Evolutionary conservation across 2,329 filamentous ascomycete species (phyloP), one percentile per base, ranked within the genome.

Genomic region (Cercospora sp.): DNA sequence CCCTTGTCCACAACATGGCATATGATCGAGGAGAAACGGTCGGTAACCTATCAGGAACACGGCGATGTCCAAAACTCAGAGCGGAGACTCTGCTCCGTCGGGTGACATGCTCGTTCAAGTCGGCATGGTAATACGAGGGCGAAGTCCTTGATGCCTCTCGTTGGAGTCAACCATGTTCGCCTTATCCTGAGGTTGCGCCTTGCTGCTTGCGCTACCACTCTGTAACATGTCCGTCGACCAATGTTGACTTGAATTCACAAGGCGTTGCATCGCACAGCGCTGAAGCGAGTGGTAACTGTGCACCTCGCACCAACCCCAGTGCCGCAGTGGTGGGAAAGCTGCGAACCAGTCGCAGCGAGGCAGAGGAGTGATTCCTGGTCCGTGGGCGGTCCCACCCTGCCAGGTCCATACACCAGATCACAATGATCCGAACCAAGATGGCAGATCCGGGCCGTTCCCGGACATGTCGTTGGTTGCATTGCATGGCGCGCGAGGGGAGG

Each of bases 381-480:
- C 60, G 51, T 66, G 70, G 70, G 67, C 65, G 59, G 33, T 69
- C n/a, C 30, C 36, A 45, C 60, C 26, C 39, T 31, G 57, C 45
- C 51, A 63, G 26, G 36, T 57, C 23, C 51, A 33, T 30, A 16
- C 51, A 58, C 51, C 51, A 59, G 65, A 67, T 64, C 65, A 67
- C 53, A 67, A 66, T 69, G 63, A 45, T 66, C 68, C 68, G 71
- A 70, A 70, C 71, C 71, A 72, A 72, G 71, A 72, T 72, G 68
- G 62, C 48, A 57, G 53, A 65, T 30, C 42, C 67, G 71, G 64
- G 53, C 69, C 69, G 66, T 31, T 55, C 63, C 16, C 59, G 65
- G 69, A 66, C 65, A 65, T 65, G 69, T 67, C 62, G 60, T 13
- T 31, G 51, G 60, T 53, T 64, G 61, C 30, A 55, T 57, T 65